Evolutionary conservation across 345 rosid species (phyloP).

Genomic region (Limnanthes douglasii): DNA sequence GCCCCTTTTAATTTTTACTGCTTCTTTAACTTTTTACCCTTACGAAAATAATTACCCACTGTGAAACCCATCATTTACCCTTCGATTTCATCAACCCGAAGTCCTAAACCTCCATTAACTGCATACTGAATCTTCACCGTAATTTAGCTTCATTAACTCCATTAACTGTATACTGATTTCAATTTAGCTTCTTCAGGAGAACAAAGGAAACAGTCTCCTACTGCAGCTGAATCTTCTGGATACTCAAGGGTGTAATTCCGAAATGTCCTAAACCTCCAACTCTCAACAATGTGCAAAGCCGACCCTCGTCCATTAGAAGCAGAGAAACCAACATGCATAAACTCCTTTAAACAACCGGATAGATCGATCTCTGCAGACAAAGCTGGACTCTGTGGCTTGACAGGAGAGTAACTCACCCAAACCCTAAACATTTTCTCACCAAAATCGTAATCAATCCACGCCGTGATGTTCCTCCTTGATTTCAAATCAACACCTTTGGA

Average conservation of each 20-base stretch:
- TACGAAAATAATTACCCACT: too few species aligned
- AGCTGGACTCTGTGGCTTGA: slow-evolving; percentile 41
- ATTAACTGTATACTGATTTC: too few species aligned
- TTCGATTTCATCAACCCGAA: too few species aligned
- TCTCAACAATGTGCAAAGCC: slow-evolving; percentile 34
- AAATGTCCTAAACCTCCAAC: slow-evolving; percentile 54
- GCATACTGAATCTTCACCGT: too few species aligned
- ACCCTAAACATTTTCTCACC: slow-evolving; percentile 36
- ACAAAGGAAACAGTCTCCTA: slow-evolving; percentile 44
- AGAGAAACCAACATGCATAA: slow-evolving; percentile 74
- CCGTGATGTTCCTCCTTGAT: slow-evolving; percentile 35
- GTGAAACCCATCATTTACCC: too few species aligned
- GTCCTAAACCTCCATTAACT: too few species aligned
- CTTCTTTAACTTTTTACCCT: too few species aligned
- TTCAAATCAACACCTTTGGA: slow-evolving; percentile 43
- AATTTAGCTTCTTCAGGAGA: slow-evolving; percentile 17
- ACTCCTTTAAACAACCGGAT: slow-evolving; percentile 40
- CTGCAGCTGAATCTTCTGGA: slow-evolving; percentile 27
- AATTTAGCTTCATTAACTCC: too few species aligned
- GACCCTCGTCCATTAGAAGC: slow-evolving; percentile 71
- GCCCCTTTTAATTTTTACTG: too few species aligned
- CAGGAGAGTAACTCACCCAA: slow-evolving; percentile 37
- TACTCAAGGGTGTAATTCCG: slow-evolving; percentile 15
- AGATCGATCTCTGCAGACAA: slow-evolving; percentile 49
- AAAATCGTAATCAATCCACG: slow-evolving; percentile 66